Conservation (phyloP, 805 yeast genomes). For the Wickerhamiella musiphila region DNA sequence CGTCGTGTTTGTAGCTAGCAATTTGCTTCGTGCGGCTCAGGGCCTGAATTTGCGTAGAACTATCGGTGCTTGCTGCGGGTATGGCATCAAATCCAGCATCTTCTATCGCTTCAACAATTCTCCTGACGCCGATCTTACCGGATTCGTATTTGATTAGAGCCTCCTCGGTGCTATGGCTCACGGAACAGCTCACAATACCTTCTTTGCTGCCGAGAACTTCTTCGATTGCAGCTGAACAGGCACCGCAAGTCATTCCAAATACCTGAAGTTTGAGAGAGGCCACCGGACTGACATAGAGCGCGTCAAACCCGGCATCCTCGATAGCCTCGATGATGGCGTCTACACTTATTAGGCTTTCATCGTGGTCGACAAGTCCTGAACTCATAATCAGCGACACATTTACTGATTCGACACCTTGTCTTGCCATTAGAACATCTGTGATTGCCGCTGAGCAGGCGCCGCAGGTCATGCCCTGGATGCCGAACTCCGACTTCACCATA, state of each 20-base stretch:
- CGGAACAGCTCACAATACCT: conserved; percentile 35
- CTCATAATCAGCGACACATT: conserved; percentile 64
- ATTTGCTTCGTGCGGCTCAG: conserved; percentile 59
- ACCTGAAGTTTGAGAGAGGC: conserved; percentile 21
- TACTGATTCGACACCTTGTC: conserved; percentile 36
- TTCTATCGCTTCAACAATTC: conserved; percentile 35
- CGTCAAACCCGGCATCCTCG: conserved; percentile 67
- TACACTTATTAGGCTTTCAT: conserved; percentile 18
- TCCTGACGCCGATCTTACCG: conserved; percentile 36
- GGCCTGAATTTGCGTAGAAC: conserved; percentile 48
- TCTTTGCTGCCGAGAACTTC: conserved; percentile 26
- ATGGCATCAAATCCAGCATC: conserved; percentile 38
- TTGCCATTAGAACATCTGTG: conserved; percentile 31
- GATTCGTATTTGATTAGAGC: conserved; percentile 39
- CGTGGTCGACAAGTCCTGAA: conserved; percentile 43
- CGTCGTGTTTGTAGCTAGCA: conserved; percentile 45
- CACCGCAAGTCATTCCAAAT: conserved; percentile 45
- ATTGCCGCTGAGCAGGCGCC: conserved; percentile 66
- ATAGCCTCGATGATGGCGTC: conserved; percentile 34
- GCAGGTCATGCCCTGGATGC: conserved; percentile 76
- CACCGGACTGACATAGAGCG: conserved; percentile 14
- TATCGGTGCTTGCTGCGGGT: conserved; percentile 32
- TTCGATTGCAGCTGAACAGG: conserved; percentile 35
- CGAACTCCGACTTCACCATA: conserved; percentile 10
- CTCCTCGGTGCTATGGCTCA: conserved; percentile 36